Evolutionary conservation across 129 eudicot genomes (phyloP).

Genomic region (Flaveria bidentis): DNA sequence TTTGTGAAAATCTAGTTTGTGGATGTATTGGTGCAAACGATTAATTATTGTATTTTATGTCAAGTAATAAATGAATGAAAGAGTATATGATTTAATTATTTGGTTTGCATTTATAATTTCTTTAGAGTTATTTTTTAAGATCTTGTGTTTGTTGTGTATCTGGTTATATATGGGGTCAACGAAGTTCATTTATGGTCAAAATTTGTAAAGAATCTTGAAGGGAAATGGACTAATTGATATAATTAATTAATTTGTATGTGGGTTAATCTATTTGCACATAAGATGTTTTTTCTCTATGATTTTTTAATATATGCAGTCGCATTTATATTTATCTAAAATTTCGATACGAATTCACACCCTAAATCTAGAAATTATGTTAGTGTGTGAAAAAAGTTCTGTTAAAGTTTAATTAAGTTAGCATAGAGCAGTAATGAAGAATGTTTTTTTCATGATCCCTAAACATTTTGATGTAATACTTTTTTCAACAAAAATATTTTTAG

Average conservation of each 20-base stretch:
- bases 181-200: background rate
- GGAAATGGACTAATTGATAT: background rate
- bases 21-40: background rate
- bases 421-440: too few relatives aligned
- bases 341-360: background rate
- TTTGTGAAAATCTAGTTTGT: background rate
- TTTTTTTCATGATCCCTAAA: background rate
- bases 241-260: background rate
- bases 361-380: too few relatives aligned
- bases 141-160: background rate
- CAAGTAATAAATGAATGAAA: background rate
- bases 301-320: too few relatives aligned
- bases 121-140: background rate
- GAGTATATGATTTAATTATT: background rate
- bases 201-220: background rate
- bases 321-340: background rate
- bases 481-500: too few relatives aligned
- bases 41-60: background rate
- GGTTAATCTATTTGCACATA: too few relatives aligned
- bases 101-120: background rate
- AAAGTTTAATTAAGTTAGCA: too few relatives aligned
- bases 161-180: background rate
- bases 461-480: too few relatives aligned
- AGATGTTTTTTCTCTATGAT: too few relatives aligned
- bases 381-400: too few relatives aligned